Conservation (phyloP, 108 stramenopile species). For the Fragilaria crotonensis region DNA sequence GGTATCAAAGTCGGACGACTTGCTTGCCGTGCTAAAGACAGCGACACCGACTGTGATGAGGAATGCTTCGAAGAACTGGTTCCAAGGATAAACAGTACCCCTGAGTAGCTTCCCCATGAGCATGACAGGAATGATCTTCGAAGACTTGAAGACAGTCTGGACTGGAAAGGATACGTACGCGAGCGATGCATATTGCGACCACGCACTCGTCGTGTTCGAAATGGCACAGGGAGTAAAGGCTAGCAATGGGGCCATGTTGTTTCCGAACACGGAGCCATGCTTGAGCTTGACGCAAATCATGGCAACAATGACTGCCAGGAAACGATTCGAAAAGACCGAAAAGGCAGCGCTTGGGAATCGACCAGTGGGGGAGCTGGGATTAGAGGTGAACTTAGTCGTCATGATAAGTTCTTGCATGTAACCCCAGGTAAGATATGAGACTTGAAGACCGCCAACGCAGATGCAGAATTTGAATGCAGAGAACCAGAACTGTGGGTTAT, state of each 20-base stretch:
- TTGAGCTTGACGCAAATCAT: conserved; percentile 71
- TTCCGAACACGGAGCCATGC: conserved; percentile 68
- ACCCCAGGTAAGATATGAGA: conserved; percentile 92
- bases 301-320: conserved; percentile 92
- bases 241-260: conserved; percentile 77
- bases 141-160: conserved; percentile 94
- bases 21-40: conserved; percentile 75
- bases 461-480: conserved; percentile 46
- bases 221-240: conserved; percentile 94
- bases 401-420: conserved; percentile 97
- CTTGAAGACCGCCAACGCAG: conserved; percentile 77
- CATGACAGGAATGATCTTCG: conserved; percentile 99
- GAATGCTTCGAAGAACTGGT: conserved; percentile 87
- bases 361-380: conserved; percentile 59
- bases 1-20: conserved; percentile 44
- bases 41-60: conserved; percentile 92
- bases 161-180: conserved; percentile 97
- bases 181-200: conserved; percentile 96
- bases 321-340: conserved; percentile 95
- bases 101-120: conserved; percentile 89
- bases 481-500: conserved; percentile 40
- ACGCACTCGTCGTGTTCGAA: conserved; percentile 91
- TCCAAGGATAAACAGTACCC: conserved; percentile 78
- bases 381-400: conserved; percentile 85
- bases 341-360: conserved; percentile 91